These are phyloP conservation scores for Zea luxurians DNA, from an alignment of 176 grass and related monocot species.

Conservation along the genomic window DNA sequence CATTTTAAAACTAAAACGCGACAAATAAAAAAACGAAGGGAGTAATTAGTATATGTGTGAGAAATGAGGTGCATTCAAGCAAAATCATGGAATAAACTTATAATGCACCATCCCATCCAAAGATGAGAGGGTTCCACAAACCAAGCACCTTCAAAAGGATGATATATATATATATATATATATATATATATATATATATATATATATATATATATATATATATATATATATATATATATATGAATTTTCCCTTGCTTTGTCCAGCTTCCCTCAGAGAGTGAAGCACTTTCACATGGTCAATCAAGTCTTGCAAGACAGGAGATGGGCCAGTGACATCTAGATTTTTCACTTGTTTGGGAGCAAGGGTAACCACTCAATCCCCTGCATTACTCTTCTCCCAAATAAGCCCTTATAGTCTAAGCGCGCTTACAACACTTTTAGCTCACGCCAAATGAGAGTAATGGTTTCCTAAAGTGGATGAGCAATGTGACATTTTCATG, in stretches of 20 bases:
- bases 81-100: not conserved
- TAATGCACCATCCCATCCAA: not conserved
- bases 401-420: not conserved
- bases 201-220: too few relatives aligned
- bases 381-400: too few relatives aligned
- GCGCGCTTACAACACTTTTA: not conserved
- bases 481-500: not conserved
- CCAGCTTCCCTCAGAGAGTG: not conserved
- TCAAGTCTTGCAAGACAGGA: not conserved
- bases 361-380: not conserved
- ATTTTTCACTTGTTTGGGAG: not conserved
- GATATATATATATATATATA: too few relatives aligned
- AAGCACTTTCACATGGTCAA: not conserved
- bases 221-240: too few relatives aligned
- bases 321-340: not conserved
- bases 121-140: not conserved
- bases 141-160: not conserved
- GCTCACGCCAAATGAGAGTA: not conserved
- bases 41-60: not conserved
- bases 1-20: too few relatives aligned
- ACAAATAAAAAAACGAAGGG: too few relatives aligned
- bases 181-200: too few relatives aligned
- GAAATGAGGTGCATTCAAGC: not conserved
- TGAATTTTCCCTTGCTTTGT: not conserved
- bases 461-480: not conserved